phyloP scores from a whole-genome alignment of 176 grass and related monocot genomes.

The Luzula sylvatica region DNA sequence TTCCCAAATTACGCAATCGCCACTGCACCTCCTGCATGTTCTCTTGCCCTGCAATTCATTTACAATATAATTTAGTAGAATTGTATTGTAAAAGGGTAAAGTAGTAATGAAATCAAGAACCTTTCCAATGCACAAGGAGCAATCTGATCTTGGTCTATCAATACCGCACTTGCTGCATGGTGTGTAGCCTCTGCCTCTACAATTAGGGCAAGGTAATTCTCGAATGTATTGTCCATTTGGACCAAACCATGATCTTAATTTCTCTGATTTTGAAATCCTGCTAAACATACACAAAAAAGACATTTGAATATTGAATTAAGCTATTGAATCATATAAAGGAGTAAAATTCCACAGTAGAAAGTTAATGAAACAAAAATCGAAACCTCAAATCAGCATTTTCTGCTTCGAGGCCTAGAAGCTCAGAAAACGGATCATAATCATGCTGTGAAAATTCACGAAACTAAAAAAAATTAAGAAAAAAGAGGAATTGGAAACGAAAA shows the following conservation, averaged over 20 bases:
- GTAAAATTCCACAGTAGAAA: no score
- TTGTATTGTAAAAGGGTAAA: neutral
- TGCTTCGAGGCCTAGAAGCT: conserved; percentile 39
- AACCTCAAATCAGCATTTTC: conserved; percentile 26
- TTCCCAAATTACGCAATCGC: conserved; percentile 96
- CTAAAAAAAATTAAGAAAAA: neutral
- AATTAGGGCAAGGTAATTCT: conserved; percentile 76
- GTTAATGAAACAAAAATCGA: neutral
- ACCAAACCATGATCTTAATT: conserved; percentile 74
- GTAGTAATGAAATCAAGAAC: conserved; percentile 26
- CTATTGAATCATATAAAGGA: neutral
- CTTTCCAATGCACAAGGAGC: conserved; percentile 76
- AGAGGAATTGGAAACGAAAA: neutral
- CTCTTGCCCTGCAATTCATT: conserved; percentile 57
- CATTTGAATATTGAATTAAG: neutral
- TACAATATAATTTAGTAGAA: neutral
- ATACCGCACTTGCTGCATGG: conserved; percentile 70
- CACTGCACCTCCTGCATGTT: conserved; percentile 52
- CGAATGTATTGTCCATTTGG: conserved; percentile 93
- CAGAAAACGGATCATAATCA: conserved; percentile 36
- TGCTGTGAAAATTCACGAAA: conserved; percentile 28
- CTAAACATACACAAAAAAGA: conserved; percentile 5
- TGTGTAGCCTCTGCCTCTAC: conserved; percentile 78
- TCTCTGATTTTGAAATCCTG: conserved; percentile 43
- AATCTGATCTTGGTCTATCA: conserved; percentile 67